These are phyloP conservation scores for Plasmodium knowlesi DNA, from an alignment of 169 alveolate species.

Conservation along the genomic window DNA sequence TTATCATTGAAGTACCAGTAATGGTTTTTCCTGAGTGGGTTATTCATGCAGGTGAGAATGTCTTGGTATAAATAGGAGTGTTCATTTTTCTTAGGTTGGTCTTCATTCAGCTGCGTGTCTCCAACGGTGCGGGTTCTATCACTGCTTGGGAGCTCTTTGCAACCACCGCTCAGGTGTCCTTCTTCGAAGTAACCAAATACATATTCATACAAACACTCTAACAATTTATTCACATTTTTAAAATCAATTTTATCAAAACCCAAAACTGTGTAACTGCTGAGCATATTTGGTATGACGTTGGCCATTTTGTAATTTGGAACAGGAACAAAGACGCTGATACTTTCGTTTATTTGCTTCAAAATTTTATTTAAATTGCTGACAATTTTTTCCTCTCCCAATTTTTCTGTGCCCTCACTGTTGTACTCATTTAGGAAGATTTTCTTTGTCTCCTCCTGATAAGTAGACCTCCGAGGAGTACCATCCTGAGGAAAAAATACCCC, in stretches of 20 bases:
- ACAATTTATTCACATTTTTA: constrained; percentile 34
- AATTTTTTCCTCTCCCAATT: not conserved
- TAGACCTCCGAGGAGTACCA: not conserved
- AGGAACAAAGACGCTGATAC: not conserved
- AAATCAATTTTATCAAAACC: constrained; percentile 63
- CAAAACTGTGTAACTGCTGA: constrained; percentile 12
- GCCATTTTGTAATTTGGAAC: constrained; percentile 32
- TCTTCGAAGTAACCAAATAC: constrained; percentile 26
- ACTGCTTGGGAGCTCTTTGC: not conserved
- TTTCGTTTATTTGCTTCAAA: constrained; percentile 42
- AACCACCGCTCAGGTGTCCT: not conserved
- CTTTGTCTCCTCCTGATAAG: not conserved
- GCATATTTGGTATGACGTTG: constrained; percentile 30
- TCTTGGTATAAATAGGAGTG: not conserved
- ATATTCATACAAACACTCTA: constrained; percentile 49
- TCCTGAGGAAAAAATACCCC: not conserved
- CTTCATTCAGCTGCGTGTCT: not conserved
- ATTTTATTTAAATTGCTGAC: not conserved
- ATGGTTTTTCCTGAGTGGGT: constrained; percentile 23
- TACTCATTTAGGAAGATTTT: constrained; percentile 15
- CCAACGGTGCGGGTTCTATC: not conserved
- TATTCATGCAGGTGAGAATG: constrained; percentile 2
- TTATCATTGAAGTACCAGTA: constrained; percentile 54
- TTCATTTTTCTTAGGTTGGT: not conserved
- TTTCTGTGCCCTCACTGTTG: not conserved